Base-by-base conservation (phyloP, 176 grass and related monocot species). In the Dactylis glomerata region DNA sequence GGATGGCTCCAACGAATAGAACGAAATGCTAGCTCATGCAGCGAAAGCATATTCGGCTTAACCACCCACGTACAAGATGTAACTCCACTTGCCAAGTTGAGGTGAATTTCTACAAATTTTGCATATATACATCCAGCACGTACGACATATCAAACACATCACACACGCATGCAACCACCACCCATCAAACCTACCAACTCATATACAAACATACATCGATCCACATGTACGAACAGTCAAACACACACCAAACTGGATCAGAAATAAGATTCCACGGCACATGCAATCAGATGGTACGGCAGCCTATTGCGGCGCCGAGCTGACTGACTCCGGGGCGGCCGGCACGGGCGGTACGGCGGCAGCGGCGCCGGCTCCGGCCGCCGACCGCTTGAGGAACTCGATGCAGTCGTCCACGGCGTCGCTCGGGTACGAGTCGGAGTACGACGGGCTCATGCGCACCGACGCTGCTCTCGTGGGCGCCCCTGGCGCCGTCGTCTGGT, bases 321-420 rank as follows among this genome's bases (percentile, higher is more conserved):
- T 85, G 20, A 13, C 45, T 0, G 41, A 1, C 71, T 73, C 73
- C 34, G 22, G 34, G 52, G 45, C 30, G 2, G 52, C 28, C 0
- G 20, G 27, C 16, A 27, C 30, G 0, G 14, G 13, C 10, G 66
- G 20, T 9, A 22, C 11, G 6, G 26, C 8, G 16, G 26, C 70
- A 9, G 37, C 11, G 57, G 22, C 63, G 5, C 75, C 80, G 7
- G 13, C 47, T 51, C 82, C 92, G 11, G 78, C 94, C 9, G 92
- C 88, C 20, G 95, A 95, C 17, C 87, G 78, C 85, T 93, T 97
- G 8, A 95, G 52, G 87, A 95, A 97, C 92, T 95, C 75, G 68
- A 97, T 97, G 51, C 95, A 97, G 8, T 97, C 95, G 86, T 95
- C 86, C 1, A 95, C 92, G 8, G 92, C 95, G 89, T 97, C 90